Percentiles rank a stretch among this genome's conserved stretches.
These are phyloP conservation scores for Myriangium duriaei DNA, from an alignment of 2,329 filamentous ascomycete species.

Conservation along the genomic window DNA sequence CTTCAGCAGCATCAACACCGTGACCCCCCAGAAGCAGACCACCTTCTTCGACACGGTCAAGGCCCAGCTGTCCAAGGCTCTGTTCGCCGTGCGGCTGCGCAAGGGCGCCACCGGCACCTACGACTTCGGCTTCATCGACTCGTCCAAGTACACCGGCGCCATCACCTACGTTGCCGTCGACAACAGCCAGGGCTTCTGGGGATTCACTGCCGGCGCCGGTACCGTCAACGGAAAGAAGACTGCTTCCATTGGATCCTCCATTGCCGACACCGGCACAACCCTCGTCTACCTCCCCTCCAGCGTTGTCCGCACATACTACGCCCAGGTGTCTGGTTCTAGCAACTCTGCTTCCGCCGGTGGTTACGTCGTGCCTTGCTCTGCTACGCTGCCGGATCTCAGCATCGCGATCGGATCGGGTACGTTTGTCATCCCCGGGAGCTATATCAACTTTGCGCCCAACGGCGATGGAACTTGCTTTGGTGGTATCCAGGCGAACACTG, in stretches of 20 bases:
- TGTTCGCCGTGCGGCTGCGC: conserved; percentile 48
- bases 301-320: conserved; percentile 35
- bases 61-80: conserved; percentile 34
- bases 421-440: conserved; percentile 40
- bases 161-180: conserved; percentile 47
- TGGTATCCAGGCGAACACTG: conserved; percentile 54
- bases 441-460: conserved; percentile 42
- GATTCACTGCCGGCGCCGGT: conserved; percentile 45
- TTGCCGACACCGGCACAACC: conserved; percentile 60
- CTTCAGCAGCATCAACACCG: conserved; percentile 48
- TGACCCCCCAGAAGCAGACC: conserved; percentile 36
- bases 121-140: conserved; percentile 49
- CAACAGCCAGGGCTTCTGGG: conserved; percentile 51
- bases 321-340: conserved; percentile 32
- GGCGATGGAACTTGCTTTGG: conserved; percentile 49
- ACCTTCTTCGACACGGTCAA: conserved; percentile 52
- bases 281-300: conserved; percentile 46
- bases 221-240: conserved; percentile 34
- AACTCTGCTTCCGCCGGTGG: conserved; percentile 39
- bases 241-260: conserved; percentile 37
- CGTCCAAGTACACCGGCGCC: conserved; percentile 43
- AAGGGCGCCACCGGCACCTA: conserved; percentile 40
- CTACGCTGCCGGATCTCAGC: conserved; percentile 40
- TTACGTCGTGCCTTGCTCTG: conserved; percentile 41
- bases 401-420: conserved; percentile 38